A percentile compares a stretch with the other conserved stretches of the same genome.
Conservation (phyloP, 345 rosid genomes). For the Heritiera fomes region DNA sequence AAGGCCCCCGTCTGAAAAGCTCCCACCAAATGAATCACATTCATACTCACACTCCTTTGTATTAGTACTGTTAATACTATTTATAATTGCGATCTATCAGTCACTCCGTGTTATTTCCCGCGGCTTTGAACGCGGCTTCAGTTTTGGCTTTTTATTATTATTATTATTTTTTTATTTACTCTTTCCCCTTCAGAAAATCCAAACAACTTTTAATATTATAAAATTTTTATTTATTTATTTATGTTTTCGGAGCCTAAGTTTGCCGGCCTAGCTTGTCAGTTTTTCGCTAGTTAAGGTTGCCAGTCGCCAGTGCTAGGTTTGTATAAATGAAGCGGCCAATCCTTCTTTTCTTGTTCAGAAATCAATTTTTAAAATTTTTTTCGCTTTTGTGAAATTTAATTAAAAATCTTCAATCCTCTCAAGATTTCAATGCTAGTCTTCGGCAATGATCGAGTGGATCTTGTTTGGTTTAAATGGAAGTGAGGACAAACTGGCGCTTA, state of each 20-base stretch:
- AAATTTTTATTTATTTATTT: background rate
- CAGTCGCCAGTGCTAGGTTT: background rate
- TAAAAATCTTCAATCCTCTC: background rate
- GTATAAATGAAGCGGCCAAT: background rate
- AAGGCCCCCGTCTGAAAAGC: background rate
- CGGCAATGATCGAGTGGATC: constrained; percentile 19
- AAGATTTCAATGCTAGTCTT: background rate
- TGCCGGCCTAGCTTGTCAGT: background rate
- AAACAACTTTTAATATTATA: too few species aligned
- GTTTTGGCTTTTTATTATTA: constrained; percentile 38
- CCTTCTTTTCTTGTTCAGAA: background rate
- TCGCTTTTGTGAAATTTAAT: background rate
- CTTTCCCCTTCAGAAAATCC: background rate
- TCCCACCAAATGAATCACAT: background rate
- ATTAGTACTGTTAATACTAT: background rate
- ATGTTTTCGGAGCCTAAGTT: background rate
- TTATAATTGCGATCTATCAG: background rate
- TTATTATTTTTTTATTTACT: background rate
- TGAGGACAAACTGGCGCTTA: constrained; percentile 28
- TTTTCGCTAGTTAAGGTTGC: background rate
- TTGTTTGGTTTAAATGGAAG: constrained; percentile 39
- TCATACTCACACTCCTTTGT: background rate
- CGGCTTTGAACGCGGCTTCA: constrained; percentile 62
- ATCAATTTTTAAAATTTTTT: background rate
- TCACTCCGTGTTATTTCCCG: constrained; percentile 33